These are phyloP conservation scores for Striga asiatica DNA, from an alignment of 257 asterid genomes.

Conservation along the genomic window DNA sequence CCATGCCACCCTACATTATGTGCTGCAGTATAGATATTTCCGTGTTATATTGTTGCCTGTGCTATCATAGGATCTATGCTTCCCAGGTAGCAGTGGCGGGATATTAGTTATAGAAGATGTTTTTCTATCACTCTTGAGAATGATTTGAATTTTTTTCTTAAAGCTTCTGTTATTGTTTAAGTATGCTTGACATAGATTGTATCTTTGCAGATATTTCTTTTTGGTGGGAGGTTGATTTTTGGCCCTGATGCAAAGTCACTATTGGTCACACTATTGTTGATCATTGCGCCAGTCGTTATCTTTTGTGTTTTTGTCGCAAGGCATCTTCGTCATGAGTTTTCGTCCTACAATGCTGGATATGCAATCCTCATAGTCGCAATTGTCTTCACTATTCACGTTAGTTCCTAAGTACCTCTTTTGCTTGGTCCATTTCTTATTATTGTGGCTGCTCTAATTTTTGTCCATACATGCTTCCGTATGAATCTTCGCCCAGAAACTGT, in stretches of 20 bases:
- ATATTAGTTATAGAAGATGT: not conserved
- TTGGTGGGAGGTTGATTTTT: slow-evolving; percentile 92
- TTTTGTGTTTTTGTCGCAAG: slow-evolving; percentile 90
- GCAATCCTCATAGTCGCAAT: slow-evolving; percentile 58
- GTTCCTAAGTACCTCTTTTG: slow-evolving; percentile 27
- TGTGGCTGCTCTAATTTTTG: too few species aligned
- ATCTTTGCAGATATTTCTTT: slow-evolving; percentile 70
- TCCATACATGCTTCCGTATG: too few species aligned
- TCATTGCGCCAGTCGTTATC: slow-evolving; percentile 64
- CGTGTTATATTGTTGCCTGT: not conserved
- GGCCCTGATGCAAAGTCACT: slow-evolving; percentile 97
- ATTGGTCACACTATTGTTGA: slow-evolving; percentile 72
- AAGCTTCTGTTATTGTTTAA: slow-evolving; percentile 6
- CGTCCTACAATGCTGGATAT: slow-evolving; percentile 76
- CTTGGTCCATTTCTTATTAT: too few species aligned
- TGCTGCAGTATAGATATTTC: too few species aligned
- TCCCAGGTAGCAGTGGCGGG: not conserved
- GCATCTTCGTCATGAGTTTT: slow-evolving; percentile 82
- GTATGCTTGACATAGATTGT: slow-evolving; percentile 8
- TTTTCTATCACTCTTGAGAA: not conserved
- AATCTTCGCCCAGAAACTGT: too few species aligned
- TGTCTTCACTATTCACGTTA: slow-evolving; percentile 64
- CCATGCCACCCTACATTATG: not conserved
- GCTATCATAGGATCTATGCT: not conserved
- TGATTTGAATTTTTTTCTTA: not conserved